Conservation (phyloP, 176 grass and related monocot species). For the Calamus simplicifolius region DNA sequence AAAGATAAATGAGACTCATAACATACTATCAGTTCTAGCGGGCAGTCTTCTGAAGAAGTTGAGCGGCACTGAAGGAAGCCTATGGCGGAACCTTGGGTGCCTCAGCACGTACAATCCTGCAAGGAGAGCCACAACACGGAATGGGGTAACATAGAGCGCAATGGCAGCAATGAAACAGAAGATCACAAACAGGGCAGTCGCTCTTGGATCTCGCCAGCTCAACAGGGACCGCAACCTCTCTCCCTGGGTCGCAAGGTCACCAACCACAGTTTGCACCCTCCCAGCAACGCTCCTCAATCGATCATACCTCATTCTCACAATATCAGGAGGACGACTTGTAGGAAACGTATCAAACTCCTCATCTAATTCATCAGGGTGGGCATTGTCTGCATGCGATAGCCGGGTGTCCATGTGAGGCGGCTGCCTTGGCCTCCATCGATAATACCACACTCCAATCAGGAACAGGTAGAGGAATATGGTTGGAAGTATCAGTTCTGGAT, state of each 20-base stretch:
- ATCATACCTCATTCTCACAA: background rate
- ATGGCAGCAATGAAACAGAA: constrained; percentile 7
- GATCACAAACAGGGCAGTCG: constrained; percentile 12
- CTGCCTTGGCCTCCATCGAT: constrained; percentile 10
- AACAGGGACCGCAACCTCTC: constrained; percentile 16
- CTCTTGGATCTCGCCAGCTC: constrained; percentile 19
- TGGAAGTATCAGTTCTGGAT: constrained; percentile 15
- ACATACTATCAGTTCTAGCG: too few species aligned
- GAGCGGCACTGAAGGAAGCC: too few species aligned
- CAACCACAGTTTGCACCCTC: constrained; percentile 15
- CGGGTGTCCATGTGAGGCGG: constrained; percentile 18
- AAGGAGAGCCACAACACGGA: too few species aligned
- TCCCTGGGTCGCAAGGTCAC: constrained; percentile 7
- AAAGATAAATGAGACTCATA: too few species aligned
- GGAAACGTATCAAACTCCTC: background rate
- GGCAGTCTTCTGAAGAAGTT: too few species aligned
- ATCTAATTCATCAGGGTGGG: constrained; percentile 16
- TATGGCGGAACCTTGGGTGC: too few species aligned
- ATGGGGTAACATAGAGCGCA: too few species aligned
- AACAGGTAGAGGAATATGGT: constrained; percentile 14
- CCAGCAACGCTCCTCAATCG: constrained; percentile 11
- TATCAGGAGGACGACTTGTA: too few species aligned
- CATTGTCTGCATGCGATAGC: constrained; percentile 6
- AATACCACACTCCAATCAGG: constrained; percentile 16
- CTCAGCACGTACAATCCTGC: too few species aligned